Percentiles rank a stretch among this genome's conserved stretches.
phyloP scores from a whole-genome alignment of 306 rosid genomes.

The Parietaria judaica region DNA sequence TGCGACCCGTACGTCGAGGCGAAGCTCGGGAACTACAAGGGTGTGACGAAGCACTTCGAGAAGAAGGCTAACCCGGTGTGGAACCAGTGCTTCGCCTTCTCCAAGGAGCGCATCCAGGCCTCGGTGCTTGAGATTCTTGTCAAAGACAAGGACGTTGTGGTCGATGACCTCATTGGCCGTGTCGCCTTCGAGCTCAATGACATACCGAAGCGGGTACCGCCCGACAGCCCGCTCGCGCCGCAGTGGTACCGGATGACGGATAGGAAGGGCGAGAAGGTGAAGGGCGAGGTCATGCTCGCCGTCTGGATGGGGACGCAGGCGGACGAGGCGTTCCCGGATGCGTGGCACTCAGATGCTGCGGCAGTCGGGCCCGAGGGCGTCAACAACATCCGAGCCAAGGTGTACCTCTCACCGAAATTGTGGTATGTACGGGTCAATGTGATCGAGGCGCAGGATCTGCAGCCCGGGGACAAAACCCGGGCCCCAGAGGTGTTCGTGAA shows the following conservation, averaged over 20 bases:
- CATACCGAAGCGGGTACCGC: slow-evolving; percentile 71
- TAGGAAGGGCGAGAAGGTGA: slow-evolving; percentile 49
- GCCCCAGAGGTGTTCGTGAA: slow-evolving; percentile 72
- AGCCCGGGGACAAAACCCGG: slow-evolving; percentile 57
- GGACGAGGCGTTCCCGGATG: slow-evolving; percentile 84
- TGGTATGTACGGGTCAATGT: slow-evolving; percentile 90
- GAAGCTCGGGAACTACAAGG: slow-evolving; percentile 84
- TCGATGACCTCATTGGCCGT: slow-evolving; percentile 71
- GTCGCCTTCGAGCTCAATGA: slow-evolving; percentile 60
- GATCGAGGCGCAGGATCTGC: slow-evolving; percentile 86
- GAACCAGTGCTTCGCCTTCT: slow-evolving; percentile 78
- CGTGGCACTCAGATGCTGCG: slow-evolving; percentile 97
- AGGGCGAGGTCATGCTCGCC: slow-evolving; percentile 88
- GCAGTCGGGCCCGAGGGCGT: slow-evolving; percentile 59
- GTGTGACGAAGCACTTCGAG: slow-evolving; percentile 65
- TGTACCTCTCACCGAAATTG: slow-evolving; percentile 77
- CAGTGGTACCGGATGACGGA: slow-evolving; percentile 81
- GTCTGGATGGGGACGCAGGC: slow-evolving; percentile 99
- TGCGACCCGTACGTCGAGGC: slow-evolving; percentile 93
- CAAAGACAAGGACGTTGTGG: slow-evolving; percentile 72
- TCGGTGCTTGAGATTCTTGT: slow-evolving; percentile 67
- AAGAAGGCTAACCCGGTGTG: slow-evolving; percentile 75
- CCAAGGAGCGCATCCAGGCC: slow-evolving; percentile 80
- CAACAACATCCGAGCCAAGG: slow-evolving; percentile 63
- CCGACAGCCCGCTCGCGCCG: slow-evolving; percentile 89